phyloP scores from a whole-genome alignment of 1,284 basidiomycete species.

The Ganoderma meredithae region DNA sequence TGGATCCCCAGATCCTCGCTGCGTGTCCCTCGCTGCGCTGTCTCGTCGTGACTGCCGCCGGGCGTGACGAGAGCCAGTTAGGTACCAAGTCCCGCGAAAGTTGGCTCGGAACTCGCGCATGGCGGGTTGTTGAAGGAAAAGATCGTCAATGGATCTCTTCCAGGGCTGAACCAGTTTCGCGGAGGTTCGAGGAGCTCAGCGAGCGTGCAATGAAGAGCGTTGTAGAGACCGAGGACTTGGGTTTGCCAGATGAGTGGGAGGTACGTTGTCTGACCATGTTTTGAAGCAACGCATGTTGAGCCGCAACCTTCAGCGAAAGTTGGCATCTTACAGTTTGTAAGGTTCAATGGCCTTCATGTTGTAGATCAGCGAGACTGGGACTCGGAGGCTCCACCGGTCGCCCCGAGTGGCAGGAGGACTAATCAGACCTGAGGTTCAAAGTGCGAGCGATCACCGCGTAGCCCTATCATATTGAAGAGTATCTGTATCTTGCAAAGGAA shows the following conservation, averaged over 20 bases:
- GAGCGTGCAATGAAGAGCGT: background rate
- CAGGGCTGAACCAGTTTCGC: background rate
- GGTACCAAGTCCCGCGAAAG: background rate
- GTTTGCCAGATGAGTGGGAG: background rate
- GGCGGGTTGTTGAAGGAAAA: background rate
- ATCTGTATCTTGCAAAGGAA: no score
- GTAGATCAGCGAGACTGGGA: no score
- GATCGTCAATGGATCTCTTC: background rate
- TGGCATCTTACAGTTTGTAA: no score
- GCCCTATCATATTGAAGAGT: no score
- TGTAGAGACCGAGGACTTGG: background rate
- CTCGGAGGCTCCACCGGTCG: no score
- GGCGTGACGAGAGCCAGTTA: background rate
- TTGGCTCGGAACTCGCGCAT: background rate
- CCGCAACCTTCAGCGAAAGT: no score
- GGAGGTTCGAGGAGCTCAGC: background rate
- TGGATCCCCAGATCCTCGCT: no score
- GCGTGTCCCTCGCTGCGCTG: background rate
- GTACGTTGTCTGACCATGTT: background rate
- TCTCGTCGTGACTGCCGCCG: background rate
- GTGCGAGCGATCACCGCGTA: no score
- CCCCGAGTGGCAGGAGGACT: no score
- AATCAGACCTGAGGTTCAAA: no score
- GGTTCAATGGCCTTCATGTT: no score
- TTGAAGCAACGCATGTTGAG: no score